Evolutionary conservation across 441 rosid genomes (phyloP), one percentile per base, ranked within the genome.

Genomic region (Mallotus japonicus): DNA sequence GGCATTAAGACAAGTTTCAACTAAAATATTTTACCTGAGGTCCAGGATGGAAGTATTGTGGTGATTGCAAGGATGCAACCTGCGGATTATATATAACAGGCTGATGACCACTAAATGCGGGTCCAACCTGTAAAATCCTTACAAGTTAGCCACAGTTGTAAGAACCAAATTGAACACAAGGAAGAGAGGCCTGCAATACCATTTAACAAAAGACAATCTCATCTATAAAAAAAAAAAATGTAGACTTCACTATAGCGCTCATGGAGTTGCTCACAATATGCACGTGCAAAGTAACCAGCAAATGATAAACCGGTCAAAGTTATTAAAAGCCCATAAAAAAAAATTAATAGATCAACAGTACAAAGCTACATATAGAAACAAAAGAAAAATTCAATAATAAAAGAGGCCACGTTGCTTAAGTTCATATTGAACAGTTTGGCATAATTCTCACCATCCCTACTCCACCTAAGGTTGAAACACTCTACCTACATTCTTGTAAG

Each of bases 11-110:
- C 37, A 56, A 69, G 20, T 28, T 54, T 22, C 20, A n/a, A 65
- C 32, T 58, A 46, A 53, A 44, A 50, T 37, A 37, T 50, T 58
- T 17, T 71, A 92, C 99, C 92, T 90, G 94, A 76, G 93, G 92
- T 74, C 86, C 97, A 79, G 90, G 91, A 75, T 88, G 96, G 76
- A 85, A 86, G 84, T 87, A 95, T 51, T 85, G 97, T 0, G 85
- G 85, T 51, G 90, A 53, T 60, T 85, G 95, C 81, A 85, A 44
- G 46, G 88, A 86, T 65, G 89, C 80, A 76, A 77, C 86, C 84
- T 82, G 97, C 15, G 85, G 84, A 80, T 85, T 86, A 81, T 83
- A 90, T 46, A 92, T 76, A 69, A 91, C 85, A 53, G 89, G 94
- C 76, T 88, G 94, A 69, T 90, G 97, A 58, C 90, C 88, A 65